Conservation (phyloP, 495 filamentous ascomycete genomes). For the Hyaloscypha variabilis region DNA sequence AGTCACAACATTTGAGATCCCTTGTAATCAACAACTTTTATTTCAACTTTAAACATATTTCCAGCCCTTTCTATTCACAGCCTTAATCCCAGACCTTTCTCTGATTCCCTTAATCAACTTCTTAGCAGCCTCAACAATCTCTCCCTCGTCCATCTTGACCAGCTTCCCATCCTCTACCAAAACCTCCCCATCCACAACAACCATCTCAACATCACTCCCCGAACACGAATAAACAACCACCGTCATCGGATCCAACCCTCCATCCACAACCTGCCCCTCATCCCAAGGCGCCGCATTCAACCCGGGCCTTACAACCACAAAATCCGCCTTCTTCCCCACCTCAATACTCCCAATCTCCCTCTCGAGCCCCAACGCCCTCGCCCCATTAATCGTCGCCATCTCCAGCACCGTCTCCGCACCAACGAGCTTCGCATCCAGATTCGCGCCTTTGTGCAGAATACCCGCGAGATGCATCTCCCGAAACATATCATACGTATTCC, state of each 20-base stretch:
- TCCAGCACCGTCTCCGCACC: slow-evolving; percentile 24
- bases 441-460: slow-evolving; percentile 26
- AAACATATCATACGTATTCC: slow-evolving; percentile 33
- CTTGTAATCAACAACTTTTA: background rate
- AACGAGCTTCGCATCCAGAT: slow-evolving; percentile 19
- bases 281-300: slow-evolving; percentile 21
- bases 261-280: slow-evolving; percentile 16
- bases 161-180: slow-evolving; percentile 22
- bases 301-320: slow-evolving; percentile 40
- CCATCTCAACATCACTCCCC: slow-evolving; percentile 25
- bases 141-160: slow-evolving; percentile 23
- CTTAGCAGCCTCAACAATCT: slow-evolving; percentile 21
- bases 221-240: slow-evolving; percentile 28
- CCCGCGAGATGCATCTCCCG: slow-evolving; percentile 30
- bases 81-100: slow-evolving; percentile 23
- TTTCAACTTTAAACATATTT: slow-evolving; percentile 23
- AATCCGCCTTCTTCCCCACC: slow-evolving; percentile 57
- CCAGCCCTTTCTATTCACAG: slow-evolving; percentile 21
- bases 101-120: slow-evolving; percentile 25
- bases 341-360: slow-evolving; percentile 51
- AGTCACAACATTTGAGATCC: background rate
- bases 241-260: slow-evolving; percentile 25
- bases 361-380: slow-evolving; percentile 51
- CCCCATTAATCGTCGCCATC: slow-evolving; percentile 36
- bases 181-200: slow-evolving; percentile 28